A percentile compares a stretch with the other conserved stretches of the same genome.
These are phyloP conservation scores for Sarocladium oryzae DNA, from an alignment of 2,329 filamentous ascomycete species.

Conservation along the genomic window DNA sequence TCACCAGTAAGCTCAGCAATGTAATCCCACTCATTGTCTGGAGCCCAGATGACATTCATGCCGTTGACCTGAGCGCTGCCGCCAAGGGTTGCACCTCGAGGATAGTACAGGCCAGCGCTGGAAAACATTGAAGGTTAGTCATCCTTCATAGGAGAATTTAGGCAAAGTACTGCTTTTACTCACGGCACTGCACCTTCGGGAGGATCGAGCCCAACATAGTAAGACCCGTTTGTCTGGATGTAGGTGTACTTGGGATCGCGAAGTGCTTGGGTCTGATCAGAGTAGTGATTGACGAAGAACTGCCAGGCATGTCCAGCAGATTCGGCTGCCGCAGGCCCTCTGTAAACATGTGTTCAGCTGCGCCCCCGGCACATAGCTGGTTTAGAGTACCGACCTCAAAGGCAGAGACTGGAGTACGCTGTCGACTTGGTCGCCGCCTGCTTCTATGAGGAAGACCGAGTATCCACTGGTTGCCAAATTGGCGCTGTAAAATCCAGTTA, in stretches of 20 bases:
- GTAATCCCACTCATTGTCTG: conserved; percentile 42
- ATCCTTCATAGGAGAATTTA: too few species aligned
- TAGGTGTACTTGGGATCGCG: conserved; percentile 15
- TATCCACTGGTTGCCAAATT: conserved; percentile 8
- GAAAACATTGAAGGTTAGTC: too few species aligned
- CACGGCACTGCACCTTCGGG: conserved; percentile 15
- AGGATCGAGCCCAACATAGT: conserved; percentile 15
- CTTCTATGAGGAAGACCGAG: conserved; percentile 15
- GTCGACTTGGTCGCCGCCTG: conserved; percentile 17
- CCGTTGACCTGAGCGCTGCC: conserved; percentile 29
- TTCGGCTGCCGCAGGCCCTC: conserved; percentile 9
- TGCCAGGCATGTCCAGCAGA: conserved; percentile 12
- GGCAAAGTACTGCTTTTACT: too few species aligned
- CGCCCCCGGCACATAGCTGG: background rate
- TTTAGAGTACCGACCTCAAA: conserved; percentile 1
- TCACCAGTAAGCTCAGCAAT: conserved; percentile 45
- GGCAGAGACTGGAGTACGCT: conserved; percentile 22
- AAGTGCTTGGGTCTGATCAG: conserved; percentile 13
- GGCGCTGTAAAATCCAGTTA: background rate
- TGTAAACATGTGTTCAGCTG: background rate
- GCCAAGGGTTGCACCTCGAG: conserved; percentile 20
- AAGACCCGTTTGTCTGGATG: conserved; percentile 12
- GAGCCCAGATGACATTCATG: conserved; percentile 41
- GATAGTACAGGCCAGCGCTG: conserved; percentile 21
- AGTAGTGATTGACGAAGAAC: conserved; percentile 17